Conservation (phyloP, 371 early-diverging fungal genomes). For the Syncephalastrum monosporum region DNA sequence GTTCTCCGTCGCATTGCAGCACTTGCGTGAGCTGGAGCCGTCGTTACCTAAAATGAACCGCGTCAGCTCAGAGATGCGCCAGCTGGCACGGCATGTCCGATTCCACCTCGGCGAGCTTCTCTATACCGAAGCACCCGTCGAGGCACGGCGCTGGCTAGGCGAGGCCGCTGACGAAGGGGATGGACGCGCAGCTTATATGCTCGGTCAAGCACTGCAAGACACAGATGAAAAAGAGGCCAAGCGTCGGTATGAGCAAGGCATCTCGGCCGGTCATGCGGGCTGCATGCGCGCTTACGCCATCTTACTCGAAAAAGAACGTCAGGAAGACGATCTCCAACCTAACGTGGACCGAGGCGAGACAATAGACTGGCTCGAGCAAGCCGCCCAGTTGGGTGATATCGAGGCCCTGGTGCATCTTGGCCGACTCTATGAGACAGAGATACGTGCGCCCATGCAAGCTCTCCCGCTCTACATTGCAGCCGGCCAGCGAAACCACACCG, state of each 20-base stretch:
- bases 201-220: slow-evolving; percentile 14
- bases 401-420: slow-evolving; percentile 22
- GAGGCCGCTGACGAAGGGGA: slow-evolving; percentile 17
- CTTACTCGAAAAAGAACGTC: slow-evolving; percentile 12
- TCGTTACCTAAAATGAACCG: slow-evolving; percentile 21
- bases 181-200: slow-evolving; percentile 17
- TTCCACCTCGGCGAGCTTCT: slow-evolving; percentile 28
- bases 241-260: slow-evolving; percentile 16
- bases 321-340: background rate
- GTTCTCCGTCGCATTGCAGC: slow-evolving; percentile 16
- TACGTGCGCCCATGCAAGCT: slow-evolving; percentile 5
- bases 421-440: slow-evolving; percentile 7
- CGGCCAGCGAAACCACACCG: slow-evolving; percentile 13
- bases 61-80: slow-evolving; percentile 24
- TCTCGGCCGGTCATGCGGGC: slow-evolving; percentile 15
- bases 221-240: slow-evolving; percentile 14
- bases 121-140: background rate
- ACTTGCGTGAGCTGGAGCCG: slow-evolving; percentile 8
- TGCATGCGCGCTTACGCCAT: slow-evolving; percentile 25
- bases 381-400: slow-evolving; percentile 15
- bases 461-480: slow-evolving; percentile 15
- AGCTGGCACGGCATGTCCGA: slow-evolving; percentile 26
- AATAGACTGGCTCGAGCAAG: slow-evolving; percentile 18
- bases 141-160: slow-evolving; percentile 14
- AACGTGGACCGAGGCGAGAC: slow-evolving; percentile 14